Percentiles rank a stretch among this genome's conserved stretches.
Conservation (phyloP, 1,284 basidiomycete species). For the Naganishia albida region DNA sequence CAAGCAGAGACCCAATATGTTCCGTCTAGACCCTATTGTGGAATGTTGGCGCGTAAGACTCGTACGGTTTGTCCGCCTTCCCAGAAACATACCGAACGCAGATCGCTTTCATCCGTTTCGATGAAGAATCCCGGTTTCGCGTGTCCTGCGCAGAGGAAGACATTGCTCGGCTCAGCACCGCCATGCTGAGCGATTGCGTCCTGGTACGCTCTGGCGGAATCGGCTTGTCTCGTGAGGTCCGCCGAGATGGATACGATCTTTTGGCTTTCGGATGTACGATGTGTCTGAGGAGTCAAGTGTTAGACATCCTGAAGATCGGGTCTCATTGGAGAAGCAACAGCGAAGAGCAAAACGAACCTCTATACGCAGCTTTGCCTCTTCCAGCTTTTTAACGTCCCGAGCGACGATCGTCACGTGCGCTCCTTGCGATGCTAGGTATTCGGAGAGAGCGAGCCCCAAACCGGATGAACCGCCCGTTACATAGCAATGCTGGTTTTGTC, state of each 20-base stretch:
- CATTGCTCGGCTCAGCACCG: conserved; percentile 66
- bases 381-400: conserved; percentile 50
- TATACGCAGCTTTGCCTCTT: conserved; percentile 61
- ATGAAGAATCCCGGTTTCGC: conserved; percentile 71
- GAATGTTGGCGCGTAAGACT: conserved; percentile 49
- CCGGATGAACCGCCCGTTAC: conserved; percentile 80
- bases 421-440: conserved; percentile 67
- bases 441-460: conserved; percentile 71
- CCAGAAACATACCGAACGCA: conserved; percentile 58
- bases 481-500: conserved; percentile 72
- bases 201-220: conserved; percentile 63
- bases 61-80: background rate
- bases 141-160: conserved; percentile 76
- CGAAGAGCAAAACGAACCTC: conserved; percentile 63
- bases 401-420: conserved; percentile 82
- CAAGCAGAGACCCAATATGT: conserved; percentile 64
- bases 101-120: conserved; percentile 64
- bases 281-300: background rate
- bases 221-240: conserved; percentile 60
- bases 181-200: conserved; percentile 61
- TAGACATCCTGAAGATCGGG: background rate
- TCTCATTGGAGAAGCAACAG: conserved; percentile 40
- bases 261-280: conserved; percentile 52
- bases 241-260: conserved; percentile 65
- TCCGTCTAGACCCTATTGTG: conserved; percentile 54